These are phyloP conservation scores for Craterostigma plantagineum DNA, from an alignment of 257 asterid genomes.

Conservation along the genomic window DNA sequence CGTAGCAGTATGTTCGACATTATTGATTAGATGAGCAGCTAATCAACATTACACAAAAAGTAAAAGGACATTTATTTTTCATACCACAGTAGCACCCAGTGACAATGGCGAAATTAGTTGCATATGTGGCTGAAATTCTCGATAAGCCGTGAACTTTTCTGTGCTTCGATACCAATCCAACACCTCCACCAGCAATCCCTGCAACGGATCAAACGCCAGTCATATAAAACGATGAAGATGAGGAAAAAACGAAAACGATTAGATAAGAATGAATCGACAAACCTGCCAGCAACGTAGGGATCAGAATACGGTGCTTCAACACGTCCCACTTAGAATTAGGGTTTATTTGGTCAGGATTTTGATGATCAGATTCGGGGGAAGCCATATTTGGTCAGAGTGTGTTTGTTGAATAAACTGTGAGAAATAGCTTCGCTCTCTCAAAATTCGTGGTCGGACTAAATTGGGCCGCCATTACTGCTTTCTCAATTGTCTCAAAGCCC, in stretches of 20 bases:
- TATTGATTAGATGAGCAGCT: no score
- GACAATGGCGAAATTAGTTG: slow-evolving; percentile 72
- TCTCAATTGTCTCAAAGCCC: no score
- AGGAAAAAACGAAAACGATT: background rate
- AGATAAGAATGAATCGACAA: background rate
- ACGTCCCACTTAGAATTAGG: slow-evolving; percentile 13
- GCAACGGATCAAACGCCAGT: slow-evolving; percentile 4
- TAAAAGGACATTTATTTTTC: background rate
- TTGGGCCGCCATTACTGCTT: no score
- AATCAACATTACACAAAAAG: no score
- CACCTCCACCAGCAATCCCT: slow-evolving; percentile 82
- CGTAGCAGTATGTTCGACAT: no score
- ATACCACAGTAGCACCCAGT: slow-evolving; percentile 81
- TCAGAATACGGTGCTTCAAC: slow-evolving; percentile 48
- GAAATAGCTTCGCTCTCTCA: no score
- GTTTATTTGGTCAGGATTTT: slow-evolving; percentile 10
- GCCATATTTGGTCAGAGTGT: no score
- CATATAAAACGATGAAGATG: background rate
- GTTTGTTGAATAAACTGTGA: no score
- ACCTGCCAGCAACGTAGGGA: slow-evolving; percentile 86
- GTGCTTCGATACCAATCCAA: slow-evolving; percentile 61
- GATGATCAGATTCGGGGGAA: slow-evolving; percentile 12
- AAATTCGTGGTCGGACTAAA: no score
- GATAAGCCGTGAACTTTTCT: slow-evolving; percentile 47
- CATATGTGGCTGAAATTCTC: slow-evolving; percentile 49